phyloP scores from a whole-genome alignment of 352 stramenopile species.

The Globisporangium solare region DNA sequence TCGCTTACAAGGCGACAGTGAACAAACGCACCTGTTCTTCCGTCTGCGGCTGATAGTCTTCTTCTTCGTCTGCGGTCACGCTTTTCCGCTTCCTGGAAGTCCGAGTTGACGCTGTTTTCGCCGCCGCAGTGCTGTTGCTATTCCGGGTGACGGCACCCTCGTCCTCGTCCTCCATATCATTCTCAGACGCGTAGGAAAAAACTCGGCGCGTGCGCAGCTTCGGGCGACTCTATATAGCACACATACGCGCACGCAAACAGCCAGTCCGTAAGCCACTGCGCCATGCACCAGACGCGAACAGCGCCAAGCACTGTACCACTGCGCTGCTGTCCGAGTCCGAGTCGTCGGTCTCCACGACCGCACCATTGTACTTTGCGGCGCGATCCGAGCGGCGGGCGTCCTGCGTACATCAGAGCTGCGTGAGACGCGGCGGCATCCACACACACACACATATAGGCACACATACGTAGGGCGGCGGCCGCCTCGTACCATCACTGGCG shows the following conservation, averaged over 20 bases:
- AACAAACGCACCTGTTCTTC: conserved; percentile 10
- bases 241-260: too few relatives aligned
- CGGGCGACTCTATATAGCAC: conserved; percentile 17
- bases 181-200: conserved; percentile 16
- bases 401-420: not conserved
- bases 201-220: conserved; percentile 21
- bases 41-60: conserved; percentile 13
- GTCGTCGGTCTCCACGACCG: conserved; percentile 17
- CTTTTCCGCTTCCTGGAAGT: conserved; percentile 32
- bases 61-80: conserved; percentile 11
- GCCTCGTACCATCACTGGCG: too few relatives aligned
- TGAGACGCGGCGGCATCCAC: not conserved
- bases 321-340: conserved; percentile 15
- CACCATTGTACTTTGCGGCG: conserved; percentile 2
- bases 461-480: not conserved
- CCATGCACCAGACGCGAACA: not conserved
- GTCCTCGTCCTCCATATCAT: conserved; percentile 38
- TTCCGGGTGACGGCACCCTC: conserved; percentile 9
- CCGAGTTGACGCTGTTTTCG: conserved; percentile 14
- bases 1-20: not conserved
- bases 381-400: conserved; percentile 6
- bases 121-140: too few relatives aligned
- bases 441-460: too few relatives aligned
- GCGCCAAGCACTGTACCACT: not conserved
- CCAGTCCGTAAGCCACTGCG: not conserved